A percentile compares a stretch with the other conserved stretches of the same genome.
Evolutionary conservation across 2,329 filamentous ascomycete genomes (phyloP).

Genomic region (Aureobasidium musti): DNA sequence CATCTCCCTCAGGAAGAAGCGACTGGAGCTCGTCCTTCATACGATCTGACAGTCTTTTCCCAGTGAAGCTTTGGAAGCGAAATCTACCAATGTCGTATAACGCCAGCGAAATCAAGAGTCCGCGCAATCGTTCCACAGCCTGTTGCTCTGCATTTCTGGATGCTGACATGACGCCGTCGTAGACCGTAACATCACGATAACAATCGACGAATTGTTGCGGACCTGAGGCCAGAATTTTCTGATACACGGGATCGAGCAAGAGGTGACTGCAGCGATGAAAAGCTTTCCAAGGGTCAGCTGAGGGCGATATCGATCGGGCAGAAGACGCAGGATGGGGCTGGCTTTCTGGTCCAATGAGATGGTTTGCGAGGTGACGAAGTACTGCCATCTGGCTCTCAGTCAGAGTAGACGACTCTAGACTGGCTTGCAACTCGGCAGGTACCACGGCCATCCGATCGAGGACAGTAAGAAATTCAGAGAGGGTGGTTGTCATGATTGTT

Average conservation of each 20-base stretch:
- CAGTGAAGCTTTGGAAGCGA: background rate
- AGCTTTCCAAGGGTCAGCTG: background rate
- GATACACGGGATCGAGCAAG: background rate
- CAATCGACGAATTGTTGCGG: background rate
- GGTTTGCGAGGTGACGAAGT: background rate
- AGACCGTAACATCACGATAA: background rate
- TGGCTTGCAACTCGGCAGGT: slow-evolving; percentile 4
- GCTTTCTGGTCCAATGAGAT: background rate
- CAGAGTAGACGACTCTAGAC: background rate
- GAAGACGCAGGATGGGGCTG: background rate
- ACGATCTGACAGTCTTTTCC: slow-evolving; percentile 4
- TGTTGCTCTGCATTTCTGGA: background rate
- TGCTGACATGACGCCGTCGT: background rate
- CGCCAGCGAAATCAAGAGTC: background rate
- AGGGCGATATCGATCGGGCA: background rate
- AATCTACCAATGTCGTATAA: background rate
- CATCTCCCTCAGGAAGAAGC: background rate
- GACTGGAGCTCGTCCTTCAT: slow-evolving; percentile 2
- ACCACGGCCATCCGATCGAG: background rate
- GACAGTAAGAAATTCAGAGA: background rate
- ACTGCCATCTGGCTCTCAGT: background rate
- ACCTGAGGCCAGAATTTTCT: background rate
- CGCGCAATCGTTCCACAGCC: background rate
- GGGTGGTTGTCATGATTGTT: background rate
- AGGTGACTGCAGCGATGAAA: background rate